Base-by-base conservation (phyloP, 1,139 yeast species). In the Saccharomyces hybrid region DNA sequence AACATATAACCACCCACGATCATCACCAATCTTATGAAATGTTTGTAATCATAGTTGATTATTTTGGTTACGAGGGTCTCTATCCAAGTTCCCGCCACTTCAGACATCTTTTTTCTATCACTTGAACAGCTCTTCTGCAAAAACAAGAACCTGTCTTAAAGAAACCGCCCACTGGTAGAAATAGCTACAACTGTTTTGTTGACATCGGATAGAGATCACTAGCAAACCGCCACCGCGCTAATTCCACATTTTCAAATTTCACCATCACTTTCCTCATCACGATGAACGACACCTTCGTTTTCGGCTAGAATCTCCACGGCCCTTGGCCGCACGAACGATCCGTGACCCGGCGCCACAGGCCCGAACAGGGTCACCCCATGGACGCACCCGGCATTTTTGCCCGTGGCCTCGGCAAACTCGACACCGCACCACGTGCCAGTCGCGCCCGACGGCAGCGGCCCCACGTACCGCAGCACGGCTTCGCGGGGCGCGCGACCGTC, bases 361-460 rank as follows among this genome's bases (percentile, higher is more conserved):
- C 78, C 74, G 63, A 93, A 93, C 69, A 90, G 88, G 53, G 74
- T 63, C 0, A 71, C 71, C 0, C 90, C 95, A 46, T 81, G 76
- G 9, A 90, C 78, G 0, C 85, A 71, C 0, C 99, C 99, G 64
- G 90, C 80, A 63, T 91, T 90, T 69, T 86, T 88, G 2, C 98
- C 98, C 0, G 71, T 71, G 0, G 90, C 85, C 38, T 76, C 78
- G 51, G 82, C 84, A 51, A 91, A 78, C 62, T 86, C 88, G 2
- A 93, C 78, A 0, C 98, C 99, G 31, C 86, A 77, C 98, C 98
- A 93, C 1, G 64, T 55, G 5, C 69, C 72, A 46, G 70, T 62
- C 61, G 82, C 78, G 50, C 78, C 82, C 0, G 80, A 75, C 44
- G 44, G 44, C 3, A 91, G 82, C 52, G 72, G 73, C 0, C 98